Percentiles rank a stretch among this genome's conserved stretches.
Evolutionary conservation across 2,329 filamentous ascomycete species (phyloP).

Genomic region (Alternaria solani): DNA sequence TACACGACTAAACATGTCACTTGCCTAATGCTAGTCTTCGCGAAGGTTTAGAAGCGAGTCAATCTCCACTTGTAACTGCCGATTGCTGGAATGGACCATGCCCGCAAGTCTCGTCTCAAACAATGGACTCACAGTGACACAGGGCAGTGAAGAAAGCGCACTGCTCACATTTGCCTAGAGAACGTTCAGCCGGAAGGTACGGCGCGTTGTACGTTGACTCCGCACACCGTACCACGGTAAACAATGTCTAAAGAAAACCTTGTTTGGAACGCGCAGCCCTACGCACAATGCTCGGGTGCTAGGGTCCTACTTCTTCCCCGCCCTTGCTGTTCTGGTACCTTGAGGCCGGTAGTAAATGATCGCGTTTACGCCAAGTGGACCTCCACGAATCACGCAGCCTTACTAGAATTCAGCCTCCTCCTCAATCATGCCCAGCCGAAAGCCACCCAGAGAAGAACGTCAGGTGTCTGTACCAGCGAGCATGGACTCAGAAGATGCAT

Average conservation of each 20-base stretch:
- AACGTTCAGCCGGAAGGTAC: not conserved
- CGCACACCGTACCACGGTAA: constrained; percentile 2
- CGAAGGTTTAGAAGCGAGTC: constrained; percentile 9
- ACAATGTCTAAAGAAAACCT: not conserved
- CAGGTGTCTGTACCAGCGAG: constrained; percentile 12
- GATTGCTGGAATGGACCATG: not conserved
- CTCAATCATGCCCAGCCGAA: constrained; percentile 7
- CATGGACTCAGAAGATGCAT: constrained; percentile 1
- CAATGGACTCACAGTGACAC: not conserved
- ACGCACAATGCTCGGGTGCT: not conserved
- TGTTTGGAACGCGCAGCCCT: constrained; percentile 2
- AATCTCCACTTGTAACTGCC: constrained; percentile 1
- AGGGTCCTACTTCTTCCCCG: constrained; percentile 10
- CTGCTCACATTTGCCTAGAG: not conserved
- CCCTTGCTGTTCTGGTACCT: constrained; percentile 3
- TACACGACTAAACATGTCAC: constrained; percentile 7
- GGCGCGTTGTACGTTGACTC: constrained; percentile 2
- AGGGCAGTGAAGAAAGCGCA: constrained; percentile 1
- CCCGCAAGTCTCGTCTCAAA: constrained; percentile 2
- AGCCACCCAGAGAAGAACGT: not conserved
- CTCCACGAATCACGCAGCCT: not conserved
- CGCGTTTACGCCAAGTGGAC: constrained; percentile 5
- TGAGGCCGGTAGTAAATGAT: constrained; percentile 12
- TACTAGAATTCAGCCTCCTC: constrained; percentile 4
- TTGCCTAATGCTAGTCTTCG: constrained; percentile 10